These are phyloP conservation scores for Exophiala aquamarina DNA, from an alignment of 2,329 filamentous ascomycete genomes.

Conservation along the genomic window DNA sequence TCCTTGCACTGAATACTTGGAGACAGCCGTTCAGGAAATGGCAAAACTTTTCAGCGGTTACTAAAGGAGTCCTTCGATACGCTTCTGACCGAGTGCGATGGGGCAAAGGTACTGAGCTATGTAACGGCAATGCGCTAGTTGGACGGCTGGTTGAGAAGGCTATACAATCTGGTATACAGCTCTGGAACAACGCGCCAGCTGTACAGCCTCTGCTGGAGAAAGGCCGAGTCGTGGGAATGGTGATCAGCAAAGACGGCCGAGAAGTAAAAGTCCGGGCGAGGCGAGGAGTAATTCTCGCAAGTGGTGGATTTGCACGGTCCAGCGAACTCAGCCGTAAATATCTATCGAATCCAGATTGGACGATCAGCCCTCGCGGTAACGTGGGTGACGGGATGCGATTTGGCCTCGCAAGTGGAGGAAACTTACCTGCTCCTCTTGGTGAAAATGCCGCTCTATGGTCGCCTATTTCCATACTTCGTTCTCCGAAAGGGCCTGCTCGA, in stretches of 20 bases:
- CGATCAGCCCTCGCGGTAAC: constrained; percentile 31
- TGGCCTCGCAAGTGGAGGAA: constrained; percentile 29
- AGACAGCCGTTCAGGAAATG: constrained; percentile 6
- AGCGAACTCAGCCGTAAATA: constrained; percentile 9
- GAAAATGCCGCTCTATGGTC: constrained; percentile 35
- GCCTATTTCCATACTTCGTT: constrained; percentile 2
- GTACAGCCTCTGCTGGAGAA: constrained; percentile 5
- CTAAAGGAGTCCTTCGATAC: constrained; percentile 5
- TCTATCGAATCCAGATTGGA: constrained; percentile 27
- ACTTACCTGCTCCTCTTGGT: constrained; percentile 31
- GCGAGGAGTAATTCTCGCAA: constrained; percentile 36
- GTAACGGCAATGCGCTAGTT: constrained; percentile 14
- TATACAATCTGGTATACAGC: constrained; percentile 1
- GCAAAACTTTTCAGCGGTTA: constrained; percentile 8
- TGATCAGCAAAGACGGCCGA: constrained; percentile 19
- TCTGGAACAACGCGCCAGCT: constrained; percentile 13
- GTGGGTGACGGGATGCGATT: constrained; percentile 28
- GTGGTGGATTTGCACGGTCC: constrained; percentile 36
- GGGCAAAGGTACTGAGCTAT: constrained; percentile 11
- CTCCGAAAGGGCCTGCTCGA: constrained; percentile 29
- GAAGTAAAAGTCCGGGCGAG: constrained; percentile 28
- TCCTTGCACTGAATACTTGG: constrained; percentile 1
- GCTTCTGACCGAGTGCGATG: constrained; percentile 1
- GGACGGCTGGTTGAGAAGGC: constrained; percentile 9
- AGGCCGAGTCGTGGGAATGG: constrained; percentile 2